phyloP scores from a whole-genome alignment of 1,284 basidiomycete species.

The Fomes fomentarius region DNA sequence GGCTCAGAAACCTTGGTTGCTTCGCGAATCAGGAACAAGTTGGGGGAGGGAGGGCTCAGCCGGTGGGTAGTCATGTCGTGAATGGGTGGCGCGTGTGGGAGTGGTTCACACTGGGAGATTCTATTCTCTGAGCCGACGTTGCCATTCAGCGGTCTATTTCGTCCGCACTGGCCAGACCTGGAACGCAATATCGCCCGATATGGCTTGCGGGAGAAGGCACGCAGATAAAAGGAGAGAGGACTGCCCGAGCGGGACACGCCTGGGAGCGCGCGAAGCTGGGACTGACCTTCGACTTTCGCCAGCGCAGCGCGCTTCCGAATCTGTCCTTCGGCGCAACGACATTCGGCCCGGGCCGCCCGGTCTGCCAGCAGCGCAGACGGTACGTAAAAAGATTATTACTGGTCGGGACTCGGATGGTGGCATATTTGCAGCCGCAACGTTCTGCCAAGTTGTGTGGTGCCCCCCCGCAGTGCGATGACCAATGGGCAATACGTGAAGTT shows the following conservation, averaged over 20 bases:
- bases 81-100: background rate
- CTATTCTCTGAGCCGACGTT: too few species aligned
- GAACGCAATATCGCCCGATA: background rate
- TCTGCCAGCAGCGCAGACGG: too few species aligned
- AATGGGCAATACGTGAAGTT: too few species aligned
- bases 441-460: slow-evolving; percentile 23
- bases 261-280: background rate
- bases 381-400: too few species aligned
- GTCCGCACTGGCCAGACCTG: background rate
- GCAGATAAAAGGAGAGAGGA: background rate
- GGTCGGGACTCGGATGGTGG: background rate
- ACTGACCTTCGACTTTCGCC: background rate
- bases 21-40: background rate
- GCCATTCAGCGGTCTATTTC: too few species aligned
- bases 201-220: background rate
- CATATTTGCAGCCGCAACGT: slow-evolving; percentile 16
- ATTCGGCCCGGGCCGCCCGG: too few species aligned
- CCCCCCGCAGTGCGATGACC: slow-evolving; percentile 13
- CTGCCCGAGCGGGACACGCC: background rate
- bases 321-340: too few species aligned
- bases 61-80: too few species aligned
- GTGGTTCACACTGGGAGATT: background rate
- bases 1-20: background rate
- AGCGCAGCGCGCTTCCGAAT: too few species aligned
- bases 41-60: too few species aligned